Evolutionary conservation across 116 monocot species (phyloP).

Genomic region (Papilionanthe hybrid): DNA sequence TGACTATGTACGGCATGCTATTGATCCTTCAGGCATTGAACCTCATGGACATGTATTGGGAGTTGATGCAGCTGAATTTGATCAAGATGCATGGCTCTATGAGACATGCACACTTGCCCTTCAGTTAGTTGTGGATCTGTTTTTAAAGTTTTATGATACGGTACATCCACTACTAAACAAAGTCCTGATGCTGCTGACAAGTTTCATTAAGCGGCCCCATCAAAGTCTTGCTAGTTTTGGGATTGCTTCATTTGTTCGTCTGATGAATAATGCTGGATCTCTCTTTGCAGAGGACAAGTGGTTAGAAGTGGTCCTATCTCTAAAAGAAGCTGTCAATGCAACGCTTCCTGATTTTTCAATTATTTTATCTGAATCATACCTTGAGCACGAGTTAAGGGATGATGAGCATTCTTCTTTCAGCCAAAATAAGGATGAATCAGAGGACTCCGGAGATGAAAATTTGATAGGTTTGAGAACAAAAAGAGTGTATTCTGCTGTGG

Average conservation of each 20-base stretch:
- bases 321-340: constrained; percentile 57
- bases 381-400: constrained; percentile 20
- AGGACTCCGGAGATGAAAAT: constrained; percentile 32
- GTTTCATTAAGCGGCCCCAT: constrained; percentile 86
- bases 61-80: constrained; percentile 42
- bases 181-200: constrained; percentile 63
- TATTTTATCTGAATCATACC: constrained; percentile 35
- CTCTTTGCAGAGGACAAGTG: constrained; percentile 84
- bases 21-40: constrained; percentile 64
- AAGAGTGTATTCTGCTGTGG: constrained; percentile 48
- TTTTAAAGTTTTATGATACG: constrained; percentile 90
- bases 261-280: constrained; percentile 74
- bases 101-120: constrained; percentile 93
- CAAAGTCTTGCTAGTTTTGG: constrained; percentile 96
- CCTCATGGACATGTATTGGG: constrained; percentile 36
- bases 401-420: constrained; percentile 17
- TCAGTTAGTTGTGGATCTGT: constrained; percentile 89
- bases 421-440: constrained; percentile 23
- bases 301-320: constrained; percentile 60
- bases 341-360: constrained; percentile 85
- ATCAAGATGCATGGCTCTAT: constrained; percentile 93
- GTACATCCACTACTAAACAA: constrained; percentile 70
- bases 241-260: constrained; percentile 81
- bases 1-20: constrained; percentile 92
- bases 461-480: constrained; percentile 33